Conservation (phyloP, 2,329 filamentous ascomycete genomes). For the Fusarium foetens region DNA sequence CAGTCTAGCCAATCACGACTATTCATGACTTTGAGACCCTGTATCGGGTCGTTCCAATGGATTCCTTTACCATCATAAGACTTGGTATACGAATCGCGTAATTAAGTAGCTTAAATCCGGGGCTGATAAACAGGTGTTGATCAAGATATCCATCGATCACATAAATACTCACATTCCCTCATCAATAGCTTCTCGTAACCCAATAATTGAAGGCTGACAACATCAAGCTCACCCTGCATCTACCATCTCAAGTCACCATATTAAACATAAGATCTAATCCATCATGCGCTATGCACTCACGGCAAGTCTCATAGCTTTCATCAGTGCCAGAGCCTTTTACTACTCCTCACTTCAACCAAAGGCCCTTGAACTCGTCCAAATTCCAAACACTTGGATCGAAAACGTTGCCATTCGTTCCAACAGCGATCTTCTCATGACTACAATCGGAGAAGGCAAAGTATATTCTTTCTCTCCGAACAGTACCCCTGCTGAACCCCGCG, state of each 20-base stretch:
- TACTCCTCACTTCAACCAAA: not conserved
- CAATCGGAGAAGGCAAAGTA: not conserved
- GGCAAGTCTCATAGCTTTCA: not conserved
- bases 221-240: not conserved
- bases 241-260: not conserved
- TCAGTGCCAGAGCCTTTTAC: not conserved
- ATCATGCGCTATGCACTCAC: not conserved
- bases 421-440: not conserved
- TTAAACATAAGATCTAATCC: not conserved
- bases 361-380: not conserved
- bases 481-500: fast-evolving
- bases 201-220: too few species aligned
- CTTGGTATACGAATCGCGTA: not conserved
- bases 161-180: not conserved
- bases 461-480: not conserved
- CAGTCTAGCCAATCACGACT: not conserved
- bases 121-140: not conserved
- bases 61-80: not conserved
- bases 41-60: not conserved
- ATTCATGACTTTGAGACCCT: not conserved
- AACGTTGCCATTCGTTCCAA: not conserved
- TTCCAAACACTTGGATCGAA: not conserved
- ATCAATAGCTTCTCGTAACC: not conserved
- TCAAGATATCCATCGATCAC: not conserved
- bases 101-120: not conserved